These are phyloP conservation scores for Colletotrichum zoysiae DNA, from an alignment of 2,329 filamentous ascomycete species.

Conservation along the genomic window DNA sequence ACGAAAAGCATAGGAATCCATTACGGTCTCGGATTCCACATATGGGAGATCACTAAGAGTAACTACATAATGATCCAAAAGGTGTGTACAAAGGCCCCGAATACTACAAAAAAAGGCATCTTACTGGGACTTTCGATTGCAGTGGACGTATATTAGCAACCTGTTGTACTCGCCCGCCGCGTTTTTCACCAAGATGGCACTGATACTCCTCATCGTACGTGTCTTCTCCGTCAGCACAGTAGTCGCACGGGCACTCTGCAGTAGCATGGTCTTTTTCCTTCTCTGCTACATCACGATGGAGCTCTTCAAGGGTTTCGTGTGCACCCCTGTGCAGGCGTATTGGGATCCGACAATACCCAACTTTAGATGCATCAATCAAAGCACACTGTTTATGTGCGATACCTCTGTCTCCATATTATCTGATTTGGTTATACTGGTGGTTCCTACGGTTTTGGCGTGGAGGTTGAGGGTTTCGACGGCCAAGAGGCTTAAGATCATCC, in stretches of 20 bases:
- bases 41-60: conserved; percentile 30
- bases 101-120: background rate
- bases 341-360: conserved; percentile 43
- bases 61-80: conserved; percentile 26
- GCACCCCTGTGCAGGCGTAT: conserved; percentile 44
- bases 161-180: conserved; percentile 48
- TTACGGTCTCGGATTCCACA: conserved; percentile 29
- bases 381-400: conserved; percentile 51
- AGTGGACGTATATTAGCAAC: conserved; percentile 48
- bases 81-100: background rate
- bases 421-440: conserved; percentile 51
- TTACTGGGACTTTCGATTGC: background rate
- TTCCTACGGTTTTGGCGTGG: conserved; percentile 51
- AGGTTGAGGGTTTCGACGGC: conserved; percentile 45
- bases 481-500: conserved; percentile 51
- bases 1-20: conserved; percentile 13
- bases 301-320: conserved; percentile 46
- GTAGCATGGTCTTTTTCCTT: conserved; percentile 46
- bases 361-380: conserved; percentile 49
- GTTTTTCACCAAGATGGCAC: conserved; percentile 49
- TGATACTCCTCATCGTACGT: conserved; percentile 49
- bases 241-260: conserved; percentile 46
- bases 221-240: conserved; percentile 47
- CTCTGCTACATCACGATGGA: conserved; percentile 47
- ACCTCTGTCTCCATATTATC: conserved; percentile 49